A percentile compares a stretch with the other conserved stretches of the same genome.
phyloP scores from a whole-genome alignment of 2,329 filamentous ascomycete species.

The Phialocephala sp. region DNA sequence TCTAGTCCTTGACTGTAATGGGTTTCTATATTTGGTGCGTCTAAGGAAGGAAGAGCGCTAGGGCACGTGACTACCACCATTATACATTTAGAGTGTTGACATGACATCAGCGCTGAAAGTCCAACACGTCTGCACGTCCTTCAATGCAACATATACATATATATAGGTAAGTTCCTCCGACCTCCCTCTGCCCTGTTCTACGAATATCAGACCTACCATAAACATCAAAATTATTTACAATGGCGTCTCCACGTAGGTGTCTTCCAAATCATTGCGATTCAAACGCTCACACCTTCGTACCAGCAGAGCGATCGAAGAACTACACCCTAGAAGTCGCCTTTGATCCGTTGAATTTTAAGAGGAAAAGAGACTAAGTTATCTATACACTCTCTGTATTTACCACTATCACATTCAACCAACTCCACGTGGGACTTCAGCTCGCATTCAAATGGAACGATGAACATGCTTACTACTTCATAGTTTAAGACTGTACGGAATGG shows the following conservation, averaged over 20 bases:
- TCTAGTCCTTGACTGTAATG: too few species aligned
- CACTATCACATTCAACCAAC: background rate
- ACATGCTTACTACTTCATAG: background rate
- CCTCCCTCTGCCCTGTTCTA: background rate
- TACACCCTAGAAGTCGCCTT: background rate
- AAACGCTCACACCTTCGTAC: background rate
- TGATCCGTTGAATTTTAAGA: background rate
- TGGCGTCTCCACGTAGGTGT: background rate
- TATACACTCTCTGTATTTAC: background rate
- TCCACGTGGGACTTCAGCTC: background rate
- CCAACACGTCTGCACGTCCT: background rate
- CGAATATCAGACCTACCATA: background rate
- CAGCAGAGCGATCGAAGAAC: background rate
- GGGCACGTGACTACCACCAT: too few species aligned
- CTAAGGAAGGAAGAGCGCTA: too few species aligned
- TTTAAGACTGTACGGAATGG: background rate
- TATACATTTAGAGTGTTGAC: constrained; percentile 1
- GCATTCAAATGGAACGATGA: background rate
- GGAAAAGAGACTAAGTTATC: background rate
- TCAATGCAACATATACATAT: background rate
- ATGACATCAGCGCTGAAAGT: background rate
- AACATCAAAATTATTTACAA: background rate
- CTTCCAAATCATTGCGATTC: background rate
- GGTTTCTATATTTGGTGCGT: too few species aligned
- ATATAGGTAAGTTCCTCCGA: background rate